phyloP scores from a whole-genome alignment of 75 land plant species.

The Isoetes taiwanensis region DNA sequence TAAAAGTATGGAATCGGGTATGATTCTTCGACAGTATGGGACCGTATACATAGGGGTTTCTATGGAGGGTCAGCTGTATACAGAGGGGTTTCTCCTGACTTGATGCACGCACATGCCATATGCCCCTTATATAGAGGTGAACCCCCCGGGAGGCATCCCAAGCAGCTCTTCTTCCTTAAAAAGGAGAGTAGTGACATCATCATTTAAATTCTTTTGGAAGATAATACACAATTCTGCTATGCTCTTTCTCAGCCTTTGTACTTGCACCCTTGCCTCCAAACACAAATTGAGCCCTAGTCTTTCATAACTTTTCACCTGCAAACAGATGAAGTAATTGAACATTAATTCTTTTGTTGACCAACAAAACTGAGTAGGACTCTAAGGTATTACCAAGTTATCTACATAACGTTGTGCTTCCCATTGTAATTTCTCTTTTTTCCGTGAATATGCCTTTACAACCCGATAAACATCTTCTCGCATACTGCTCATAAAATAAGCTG shows the following conservation, averaged over 20 bases:
- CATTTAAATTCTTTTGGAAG: constrained; percentile 57
- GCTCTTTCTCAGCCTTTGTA: constrained; percentile 43
- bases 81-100: too few relatives aligned
- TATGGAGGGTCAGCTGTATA: too few relatives aligned
- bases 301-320: constrained; percentile 85
- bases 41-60: too few relatives aligned
- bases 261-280: constrained; percentile 45
- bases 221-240: constrained; percentile 61
- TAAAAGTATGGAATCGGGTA: too few relatives aligned
- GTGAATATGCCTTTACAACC: constrained; percentile 57
- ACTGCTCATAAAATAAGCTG: constrained; percentile 27
- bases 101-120: too few relatives aligned
- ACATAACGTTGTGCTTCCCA: constrained; percentile 57
- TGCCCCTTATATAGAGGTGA: too few relatives aligned
- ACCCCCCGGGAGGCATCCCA: too few relatives aligned
- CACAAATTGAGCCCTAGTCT: constrained; percentile 62
- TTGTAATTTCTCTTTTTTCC: constrained; percentile 40
- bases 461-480: constrained; percentile 89
- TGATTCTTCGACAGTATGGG: too few relatives aligned
- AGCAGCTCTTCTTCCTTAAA: constrained; percentile 55
- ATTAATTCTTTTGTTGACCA: background rate
- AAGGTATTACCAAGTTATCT: constrained; percentile 49
- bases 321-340: constrained; percentile 3
- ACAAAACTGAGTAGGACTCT: background rate
- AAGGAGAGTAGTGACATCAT: constrained; percentile 40